Conservation (phyloP, 495 filamentous ascomycete species). For the Hypoxylon lenormandii region DNA sequence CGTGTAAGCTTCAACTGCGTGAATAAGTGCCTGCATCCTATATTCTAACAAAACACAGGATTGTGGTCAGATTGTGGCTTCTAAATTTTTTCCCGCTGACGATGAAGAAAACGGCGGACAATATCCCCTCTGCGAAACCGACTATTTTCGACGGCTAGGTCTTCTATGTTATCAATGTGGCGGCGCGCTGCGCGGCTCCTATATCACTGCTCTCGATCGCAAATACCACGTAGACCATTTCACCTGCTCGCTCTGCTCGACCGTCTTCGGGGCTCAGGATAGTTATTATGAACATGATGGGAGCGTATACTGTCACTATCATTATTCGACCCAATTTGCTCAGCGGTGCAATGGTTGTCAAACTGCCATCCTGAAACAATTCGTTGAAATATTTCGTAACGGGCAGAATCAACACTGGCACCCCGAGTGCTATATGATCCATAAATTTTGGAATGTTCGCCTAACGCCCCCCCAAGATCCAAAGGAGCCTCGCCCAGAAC, state of each 20-base stretch:
- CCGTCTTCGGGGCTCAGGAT: constrained; percentile 96
- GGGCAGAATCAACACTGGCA: constrained; percentile 99
- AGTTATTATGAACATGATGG: constrained; percentile 99
- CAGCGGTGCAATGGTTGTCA: constrained; percentile 96
- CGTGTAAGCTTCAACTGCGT: constrained; percentile 69
- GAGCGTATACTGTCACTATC: constrained; percentile 97
- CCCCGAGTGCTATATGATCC: constrained; percentile 99
- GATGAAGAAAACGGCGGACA: constrained; percentile 85
- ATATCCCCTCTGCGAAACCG: constrained; percentile 96
- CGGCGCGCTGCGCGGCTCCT: constrained; percentile 92
- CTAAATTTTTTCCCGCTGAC: constrained; percentile 97
- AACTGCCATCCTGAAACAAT: constrained; percentile 98
- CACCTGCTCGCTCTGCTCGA: constrained; percentile 96
- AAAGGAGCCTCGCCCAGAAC: constrained; percentile 51
- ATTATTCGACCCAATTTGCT: constrained; percentile 98
- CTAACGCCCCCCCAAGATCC: constrained; percentile 66
- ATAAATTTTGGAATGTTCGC: constrained; percentile 99
- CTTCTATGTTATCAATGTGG: constrained; percentile 92
- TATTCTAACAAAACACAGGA: constrained; percentile 70
- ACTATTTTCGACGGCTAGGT: constrained; percentile 94
- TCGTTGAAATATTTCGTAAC: constrained; percentile 98
- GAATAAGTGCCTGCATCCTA: constrained; percentile 3
- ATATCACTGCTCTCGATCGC: constrained; percentile 95
- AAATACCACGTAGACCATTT: constrained; percentile 99
- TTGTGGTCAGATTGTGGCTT: constrained; percentile 94